Evolutionary conservation across 106 monocot species (phyloP), one percentile per base, ranked within the genome.

Genomic region (Amphibolis antarctica): DNA sequence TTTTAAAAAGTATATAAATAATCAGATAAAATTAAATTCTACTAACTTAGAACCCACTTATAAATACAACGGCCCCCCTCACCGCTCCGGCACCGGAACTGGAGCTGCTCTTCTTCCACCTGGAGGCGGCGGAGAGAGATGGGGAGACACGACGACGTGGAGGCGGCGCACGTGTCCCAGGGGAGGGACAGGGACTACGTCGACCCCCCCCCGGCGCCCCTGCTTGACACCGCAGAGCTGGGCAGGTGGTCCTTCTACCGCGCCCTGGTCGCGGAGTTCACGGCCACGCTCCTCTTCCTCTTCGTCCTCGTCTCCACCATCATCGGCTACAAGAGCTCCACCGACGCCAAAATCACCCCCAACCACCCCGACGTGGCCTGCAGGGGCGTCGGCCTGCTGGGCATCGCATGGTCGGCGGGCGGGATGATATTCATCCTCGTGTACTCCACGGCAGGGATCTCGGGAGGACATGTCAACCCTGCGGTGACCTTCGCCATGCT

Each of bases 401-500:
- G 92, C 20, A 88, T 93, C 69, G 78, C 75, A 28, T 71, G 72
- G 72, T 72, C 76, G 46, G 67, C 72, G 23, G 75, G 75, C 10
- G 72, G 76, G 21, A 81, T 76, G 74, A 79, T 79, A 44, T 79
- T 79, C 63, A n/a, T 79, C 58, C 78, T 79, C 23, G 78, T 79
- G 44, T 79, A 79, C 74, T 79, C 74, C 63, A 79, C 78, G 19
- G 78, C 78, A 26, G 78, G 78, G 21, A 75, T 74, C 65, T 76
- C 72, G 66, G 83, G 84, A 29, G 86, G 86, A 0, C 86, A 87
- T 75, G 83, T 87, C 7, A 87, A 87, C 78, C 86, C 86, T 2
- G 86, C 86, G 4, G 86, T 83, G 11, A 87, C 86, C 42, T 83
- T 87, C 63, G 86, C 83, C 18, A 80, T 87, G 43, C 80, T 87